Evolutionary conservation across 768 basidiomycete species (phyloP).

Genomic region (Cystobasidium onofrii): DNA sequence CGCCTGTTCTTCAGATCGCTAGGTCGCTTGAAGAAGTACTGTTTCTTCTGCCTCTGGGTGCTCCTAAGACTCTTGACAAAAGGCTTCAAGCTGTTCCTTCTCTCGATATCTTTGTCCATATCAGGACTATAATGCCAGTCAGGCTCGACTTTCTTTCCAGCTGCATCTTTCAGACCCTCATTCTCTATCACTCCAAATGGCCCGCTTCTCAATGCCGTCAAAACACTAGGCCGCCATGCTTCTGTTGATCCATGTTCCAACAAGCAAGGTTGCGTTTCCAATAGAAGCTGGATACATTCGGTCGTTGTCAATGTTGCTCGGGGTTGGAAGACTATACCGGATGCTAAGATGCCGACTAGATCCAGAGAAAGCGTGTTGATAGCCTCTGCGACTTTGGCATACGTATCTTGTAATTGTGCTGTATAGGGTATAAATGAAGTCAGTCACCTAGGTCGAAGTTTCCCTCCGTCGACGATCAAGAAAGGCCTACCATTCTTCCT

Average conservation of each 20-base stretch:
- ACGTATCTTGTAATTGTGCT: neutral
- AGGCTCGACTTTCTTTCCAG: constrained; percentile 28
- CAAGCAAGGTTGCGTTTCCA: constrained; percentile 27
- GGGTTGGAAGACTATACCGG: constrained; percentile 28
- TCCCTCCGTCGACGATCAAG: too few species aligned
- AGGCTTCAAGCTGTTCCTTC: constrained; percentile 19
- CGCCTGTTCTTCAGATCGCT: constrained; percentile 10
- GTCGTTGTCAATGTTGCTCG: constrained; percentile 24
- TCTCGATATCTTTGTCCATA: constrained; percentile 16
- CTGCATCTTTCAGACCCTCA: constrained; percentile 24
- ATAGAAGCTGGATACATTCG: constrained; percentile 6
- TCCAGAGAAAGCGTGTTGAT: constrained; percentile 4
- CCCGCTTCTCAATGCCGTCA: constrained; percentile 9
- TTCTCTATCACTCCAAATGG: constrained; percentile 33
- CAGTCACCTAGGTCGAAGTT: neutral
- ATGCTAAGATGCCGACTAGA: constrained; percentile 22
- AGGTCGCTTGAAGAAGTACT: constrained; percentile 30
- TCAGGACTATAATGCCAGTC: constrained; percentile 20
- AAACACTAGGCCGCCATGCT: neutral
- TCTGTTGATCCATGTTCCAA: neutral
- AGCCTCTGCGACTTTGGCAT: neutral
- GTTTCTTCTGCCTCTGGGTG: constrained; percentile 1
- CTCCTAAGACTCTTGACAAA: constrained; percentile 32
- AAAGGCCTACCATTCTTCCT: constrained; percentile 8
- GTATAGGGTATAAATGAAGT: neutral